Evolutionary conservation across 176 grass and related monocot species (phyloP).

Genomic region (Phragmites australis): DNA sequence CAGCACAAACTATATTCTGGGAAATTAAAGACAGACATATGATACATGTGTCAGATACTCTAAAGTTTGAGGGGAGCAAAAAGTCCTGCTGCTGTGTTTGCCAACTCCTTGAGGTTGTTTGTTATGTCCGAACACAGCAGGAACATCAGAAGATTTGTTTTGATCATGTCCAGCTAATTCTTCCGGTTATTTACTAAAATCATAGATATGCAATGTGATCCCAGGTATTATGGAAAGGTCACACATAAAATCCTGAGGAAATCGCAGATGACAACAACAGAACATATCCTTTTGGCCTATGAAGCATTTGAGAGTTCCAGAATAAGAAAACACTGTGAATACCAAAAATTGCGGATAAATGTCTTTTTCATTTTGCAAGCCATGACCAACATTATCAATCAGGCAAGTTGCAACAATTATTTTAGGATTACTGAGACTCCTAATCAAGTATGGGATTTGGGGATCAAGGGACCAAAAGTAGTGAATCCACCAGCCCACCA

Average conservation of each 20-base stretch:
- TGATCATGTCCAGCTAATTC: neutral
- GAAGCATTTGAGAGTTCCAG: neutral
- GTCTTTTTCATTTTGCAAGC: neutral
- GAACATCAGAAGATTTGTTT: neutral
- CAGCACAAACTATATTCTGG: neutral
- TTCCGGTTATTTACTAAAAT: neutral
- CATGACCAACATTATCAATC: neutral
- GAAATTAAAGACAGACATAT: neutral
- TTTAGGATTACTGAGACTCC: neutral
- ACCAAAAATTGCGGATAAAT: neutral
- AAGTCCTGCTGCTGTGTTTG: neutral
- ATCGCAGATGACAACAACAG: neutral
- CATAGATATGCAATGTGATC: slow-evolving; percentile 3
- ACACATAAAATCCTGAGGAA: slow-evolving; percentile 6
- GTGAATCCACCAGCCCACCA: no score
- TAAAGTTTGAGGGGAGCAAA: neutral
- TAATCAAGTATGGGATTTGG: neutral
- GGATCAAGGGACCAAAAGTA: neutral
- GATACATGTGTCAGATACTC: neutral
- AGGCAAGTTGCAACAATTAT: neutral
- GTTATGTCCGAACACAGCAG: neutral
- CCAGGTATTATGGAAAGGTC: neutral
- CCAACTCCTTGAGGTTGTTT: neutral
- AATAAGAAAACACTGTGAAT: neutral
- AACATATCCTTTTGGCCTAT: neutral